Percentiles rank a stretch among this genome's conserved stretches.
phyloP scores from a whole-genome alignment of 352 stramenopile genomes.

The Phytophthora pinifolia region DNA sequence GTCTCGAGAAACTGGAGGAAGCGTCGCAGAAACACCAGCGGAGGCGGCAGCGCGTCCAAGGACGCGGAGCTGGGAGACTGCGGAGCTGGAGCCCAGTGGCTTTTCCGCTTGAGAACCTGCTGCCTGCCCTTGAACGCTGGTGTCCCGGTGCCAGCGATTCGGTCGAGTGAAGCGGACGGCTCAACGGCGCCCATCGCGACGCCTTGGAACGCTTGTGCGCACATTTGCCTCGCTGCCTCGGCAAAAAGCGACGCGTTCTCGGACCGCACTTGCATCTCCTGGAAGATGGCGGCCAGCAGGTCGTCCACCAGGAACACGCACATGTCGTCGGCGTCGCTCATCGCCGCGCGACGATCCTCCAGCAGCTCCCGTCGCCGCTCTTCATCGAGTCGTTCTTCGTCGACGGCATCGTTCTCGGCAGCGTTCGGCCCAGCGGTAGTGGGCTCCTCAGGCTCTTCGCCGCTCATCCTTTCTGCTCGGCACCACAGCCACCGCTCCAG shows the following conservation, averaged over 20 bases:
- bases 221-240: conserved; percentile 21
- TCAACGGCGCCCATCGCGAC: conserved; percentile 22
- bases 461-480: conserved; percentile 12
- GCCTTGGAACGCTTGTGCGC: conserved; percentile 26
- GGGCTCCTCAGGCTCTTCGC: conserved; percentile 2
- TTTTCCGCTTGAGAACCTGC: conserved; percentile 17
- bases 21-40: conserved; percentile 20
- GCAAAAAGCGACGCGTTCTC: conserved; percentile 35
- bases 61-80: not conserved
- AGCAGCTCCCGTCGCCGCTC: conserved; percentile 12
- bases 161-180: conserved; percentile 28
- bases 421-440: conserved; percentile 2
- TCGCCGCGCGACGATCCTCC: conserved; percentile 2
- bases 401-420: not conserved
- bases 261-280: conserved; percentile 41
- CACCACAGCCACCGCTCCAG: not conserved
- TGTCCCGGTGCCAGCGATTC: conserved; percentile 9
- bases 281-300: conserved; percentile 43
- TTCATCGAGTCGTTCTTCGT: conserved; percentile 3
- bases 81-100: conserved; percentile 1
- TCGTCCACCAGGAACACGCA: conserved; percentile 36
- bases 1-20: conserved; percentile 24
- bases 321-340: conserved; percentile 42
- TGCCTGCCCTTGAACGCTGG: conserved; percentile 7
- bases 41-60: not conserved